Conservation (phyloP, 2,329 filamentous ascomycete genomes). For the Tolypocladium pustulatum region DNA sequence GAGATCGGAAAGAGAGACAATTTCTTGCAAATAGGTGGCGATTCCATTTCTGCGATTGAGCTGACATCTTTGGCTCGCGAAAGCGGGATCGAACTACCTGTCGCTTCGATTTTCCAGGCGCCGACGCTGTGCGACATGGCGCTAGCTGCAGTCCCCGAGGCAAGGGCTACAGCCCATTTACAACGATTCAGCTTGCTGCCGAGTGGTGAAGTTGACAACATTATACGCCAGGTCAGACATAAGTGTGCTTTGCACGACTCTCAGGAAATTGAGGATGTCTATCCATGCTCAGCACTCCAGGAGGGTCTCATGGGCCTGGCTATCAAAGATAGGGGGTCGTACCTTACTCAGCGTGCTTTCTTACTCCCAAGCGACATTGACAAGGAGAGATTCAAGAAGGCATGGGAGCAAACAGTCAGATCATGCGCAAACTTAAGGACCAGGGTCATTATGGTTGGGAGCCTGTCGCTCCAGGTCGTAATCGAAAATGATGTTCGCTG, state of each 20-base stretch:
- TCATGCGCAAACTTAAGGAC: not conserved
- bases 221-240: not conserved
- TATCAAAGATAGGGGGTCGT: not conserved
- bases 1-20: not conserved
- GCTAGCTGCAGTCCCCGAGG: not conserved
- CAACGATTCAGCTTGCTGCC: not conserved
- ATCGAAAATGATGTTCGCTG: not conserved
- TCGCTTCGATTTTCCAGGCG: not conserved
- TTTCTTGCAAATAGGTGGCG: not conserved
- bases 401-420: not conserved
- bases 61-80: not conserved
- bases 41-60: not conserved
- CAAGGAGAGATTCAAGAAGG: not conserved
- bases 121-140: not conserved
- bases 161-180: not conserved
- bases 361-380: not conserved
- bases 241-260: not conserved
- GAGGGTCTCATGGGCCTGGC: not conserved
- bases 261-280: not conserved
- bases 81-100: not conserved
- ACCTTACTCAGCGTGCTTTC: not conserved
- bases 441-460: not conserved
- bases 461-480: not conserved
- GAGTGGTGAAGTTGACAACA: not conserved
- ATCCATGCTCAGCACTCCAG: not conserved